phyloP scores from a whole-genome alignment of 2,329 filamentous ascomycete species.

The Fusarium fracticaudum region DNA sequence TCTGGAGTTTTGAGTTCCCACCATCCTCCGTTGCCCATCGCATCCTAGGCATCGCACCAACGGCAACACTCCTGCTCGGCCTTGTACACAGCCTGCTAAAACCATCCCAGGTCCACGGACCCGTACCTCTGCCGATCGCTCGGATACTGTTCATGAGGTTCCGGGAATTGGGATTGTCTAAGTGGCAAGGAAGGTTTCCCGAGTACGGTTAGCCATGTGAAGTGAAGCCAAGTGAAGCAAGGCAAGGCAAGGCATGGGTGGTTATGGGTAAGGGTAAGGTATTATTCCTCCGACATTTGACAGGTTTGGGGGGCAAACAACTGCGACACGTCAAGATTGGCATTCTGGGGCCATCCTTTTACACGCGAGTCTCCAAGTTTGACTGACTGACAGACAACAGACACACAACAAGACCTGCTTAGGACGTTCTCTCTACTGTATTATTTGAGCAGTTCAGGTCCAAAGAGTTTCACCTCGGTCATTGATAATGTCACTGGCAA shows the following conservation, averaged over 20 bases:
- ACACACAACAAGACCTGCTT: not conserved
- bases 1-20: slow-evolving; percentile 27
- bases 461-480: not conserved
- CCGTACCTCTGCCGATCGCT: slow-evolving; percentile 41
- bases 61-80: slow-evolving; percentile 4
- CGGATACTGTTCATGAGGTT: slow-evolving; percentile 36
- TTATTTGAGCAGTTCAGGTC: not conserved
- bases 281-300: slow-evolving; percentile 31
- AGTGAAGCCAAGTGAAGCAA: not conserved
- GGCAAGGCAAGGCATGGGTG: not conserved
- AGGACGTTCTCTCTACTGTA: not conserved
- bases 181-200: slow-evolving; percentile 27
- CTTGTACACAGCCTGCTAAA: not conserved
- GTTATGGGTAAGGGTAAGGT: not conserved
- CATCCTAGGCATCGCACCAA: not conserved
- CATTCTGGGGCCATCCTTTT: slow-evolving; percentile 6
- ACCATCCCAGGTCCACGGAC: slow-evolving; percentile 32
- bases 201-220: slow-evolving; percentile 16
- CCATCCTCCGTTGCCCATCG: slow-evolving; percentile 4
- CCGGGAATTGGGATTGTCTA: slow-evolving; percentile 27
- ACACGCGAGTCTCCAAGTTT: slow-evolving; percentile 13
- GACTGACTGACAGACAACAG: not conserved
- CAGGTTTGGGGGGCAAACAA: slow-evolving; percentile 26
- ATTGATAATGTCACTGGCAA: slow-evolving; percentile 4
- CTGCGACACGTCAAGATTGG: slow-evolving; percentile 24